Percentiles rank a stretch among this genome's conserved stretches.
These are phyloP conservation scores for Candida ipomoeae DNA, from an alignment of 805 yeast species.

Conservation along the genomic window DNA sequence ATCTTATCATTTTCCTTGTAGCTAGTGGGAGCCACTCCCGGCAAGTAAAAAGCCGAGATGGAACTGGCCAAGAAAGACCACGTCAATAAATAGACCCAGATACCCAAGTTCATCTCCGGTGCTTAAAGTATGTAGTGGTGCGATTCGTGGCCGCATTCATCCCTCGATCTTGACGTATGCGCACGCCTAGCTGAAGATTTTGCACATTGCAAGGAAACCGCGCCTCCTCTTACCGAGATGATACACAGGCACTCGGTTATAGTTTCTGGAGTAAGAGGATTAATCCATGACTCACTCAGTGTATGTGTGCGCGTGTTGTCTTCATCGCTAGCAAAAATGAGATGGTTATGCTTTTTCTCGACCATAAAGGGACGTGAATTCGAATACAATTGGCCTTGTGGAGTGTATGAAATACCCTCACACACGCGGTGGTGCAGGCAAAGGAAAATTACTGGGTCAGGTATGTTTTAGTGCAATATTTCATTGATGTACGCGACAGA, in stretches of 20 bases:
- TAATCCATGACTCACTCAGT: background rate
- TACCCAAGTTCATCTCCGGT: slow-evolving; percentile 11
- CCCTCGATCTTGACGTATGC: background rate
- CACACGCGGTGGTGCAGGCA: background rate
- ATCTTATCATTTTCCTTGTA: slow-evolving; percentile 69
- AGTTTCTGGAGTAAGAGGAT: background rate
- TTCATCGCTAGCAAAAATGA: background rate
- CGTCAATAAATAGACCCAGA: slow-evolving; percentile 17
- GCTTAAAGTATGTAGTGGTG: background rate
- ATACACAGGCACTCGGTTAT: background rate
- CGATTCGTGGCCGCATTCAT: background rate
- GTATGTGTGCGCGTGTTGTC: background rate
- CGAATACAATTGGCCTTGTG: background rate
- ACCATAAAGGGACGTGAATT: background rate
- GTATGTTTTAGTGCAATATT: background rate
- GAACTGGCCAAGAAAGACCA: slow-evolving; percentile 16
- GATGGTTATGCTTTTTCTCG: background rate
- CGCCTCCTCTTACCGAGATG: background rate
- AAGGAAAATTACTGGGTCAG: no score
- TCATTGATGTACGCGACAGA: background rate
- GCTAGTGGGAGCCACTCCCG: slow-evolving; percentile 94
- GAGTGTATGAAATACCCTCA: background rate
- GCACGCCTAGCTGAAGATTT: background rate
- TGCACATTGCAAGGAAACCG: background rate
- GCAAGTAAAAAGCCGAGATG: slow-evolving; percentile 70